Evolutionary conservation across 805 yeast species (phyloP), one percentile per base, ranked within the genome.

Genomic region (Wickerhamiella nectarea): DNA sequence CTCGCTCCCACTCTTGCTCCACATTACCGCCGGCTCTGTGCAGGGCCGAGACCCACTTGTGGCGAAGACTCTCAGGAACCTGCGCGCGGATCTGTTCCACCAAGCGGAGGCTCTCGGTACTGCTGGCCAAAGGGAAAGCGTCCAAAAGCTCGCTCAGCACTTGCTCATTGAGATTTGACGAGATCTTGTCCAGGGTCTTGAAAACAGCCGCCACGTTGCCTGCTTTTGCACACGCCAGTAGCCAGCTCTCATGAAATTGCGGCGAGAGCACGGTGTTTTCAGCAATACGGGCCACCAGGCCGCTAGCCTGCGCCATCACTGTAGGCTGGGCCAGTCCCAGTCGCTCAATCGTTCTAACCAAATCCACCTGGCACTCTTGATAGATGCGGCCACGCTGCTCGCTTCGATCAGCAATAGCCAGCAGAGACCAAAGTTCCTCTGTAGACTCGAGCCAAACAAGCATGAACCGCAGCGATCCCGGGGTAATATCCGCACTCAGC

Each of bases 161-260:
- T 26, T 40, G 31, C 18, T 24, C 31, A 15, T 15, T 28, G 15
- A n/a, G 31, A 4, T 33, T 7, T 9, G 19, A 22, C 15, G n/a
- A n/a, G n/a, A 48, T 47, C 48, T 54, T 36, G 2, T 56, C 51
- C 24, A 56, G 22, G 8, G 53, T 44, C 14, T 50, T 43, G 26
- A 47, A 41, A 47, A 56, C 49, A 10, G 56, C 59, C 4, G 51
- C 46, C 0, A 56, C 50, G 35, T 56, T 56, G n/a, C 59, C 59
- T 17, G 47, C 45, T 26, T 41, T 43, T 4, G 59, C 57, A 6
- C 52, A 47, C 10, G 50, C 38, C 11, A 53, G 37, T 21, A 55
- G 34, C 21, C 52, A 48, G 31, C 48, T 40, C 38, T 52, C 54
- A 9, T 50, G 39, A 10, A 57, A 52, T n/a, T 43, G 52, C 4